Conservation (phyloP, 257 asterid species). For the Cinchona pubescens region DNA sequence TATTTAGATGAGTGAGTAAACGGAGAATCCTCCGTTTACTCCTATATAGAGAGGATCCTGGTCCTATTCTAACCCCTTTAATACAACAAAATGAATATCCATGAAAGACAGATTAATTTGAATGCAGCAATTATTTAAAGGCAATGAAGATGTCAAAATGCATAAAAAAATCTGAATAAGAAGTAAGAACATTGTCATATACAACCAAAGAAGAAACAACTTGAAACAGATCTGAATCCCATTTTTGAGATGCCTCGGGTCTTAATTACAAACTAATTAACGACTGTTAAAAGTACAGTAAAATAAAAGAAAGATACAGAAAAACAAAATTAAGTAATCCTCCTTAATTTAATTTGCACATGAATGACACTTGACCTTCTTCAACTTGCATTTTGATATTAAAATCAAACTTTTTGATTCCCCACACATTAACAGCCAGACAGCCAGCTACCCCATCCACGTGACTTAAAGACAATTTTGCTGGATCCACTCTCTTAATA, state of each 20-base stretch:
- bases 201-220: conserved; percentile 6
- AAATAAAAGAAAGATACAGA: neutral
- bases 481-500: neutral
- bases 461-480: conserved; percentile 10
- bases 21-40: too few species aligned
- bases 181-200: conserved; percentile 7
- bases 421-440: neutral
- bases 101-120: neutral
- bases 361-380: conserved; percentile 13
- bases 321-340: neutral
- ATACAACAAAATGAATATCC: neutral
- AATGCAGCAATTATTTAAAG: neutral
- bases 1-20: too few species aligned
- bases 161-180: conserved; percentile 4
- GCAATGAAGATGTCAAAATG: neutral
- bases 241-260: conserved; percentile 13
- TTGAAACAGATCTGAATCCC: conserved; percentile 19
- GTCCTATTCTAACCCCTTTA: neutral
- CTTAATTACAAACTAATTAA: conserved; percentile 24
- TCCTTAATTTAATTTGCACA: conserved; percentile 13
- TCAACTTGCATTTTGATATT: neutral
- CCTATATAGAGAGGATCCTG: too few species aligned
- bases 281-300: conserved; percentile 13
- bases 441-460: conserved; percentile 18
- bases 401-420: neutral